Evolutionary conservation across 2,329 filamentous ascomycete genomes (phyloP).

Genomic region (Boeremia lycopersici): DNA sequence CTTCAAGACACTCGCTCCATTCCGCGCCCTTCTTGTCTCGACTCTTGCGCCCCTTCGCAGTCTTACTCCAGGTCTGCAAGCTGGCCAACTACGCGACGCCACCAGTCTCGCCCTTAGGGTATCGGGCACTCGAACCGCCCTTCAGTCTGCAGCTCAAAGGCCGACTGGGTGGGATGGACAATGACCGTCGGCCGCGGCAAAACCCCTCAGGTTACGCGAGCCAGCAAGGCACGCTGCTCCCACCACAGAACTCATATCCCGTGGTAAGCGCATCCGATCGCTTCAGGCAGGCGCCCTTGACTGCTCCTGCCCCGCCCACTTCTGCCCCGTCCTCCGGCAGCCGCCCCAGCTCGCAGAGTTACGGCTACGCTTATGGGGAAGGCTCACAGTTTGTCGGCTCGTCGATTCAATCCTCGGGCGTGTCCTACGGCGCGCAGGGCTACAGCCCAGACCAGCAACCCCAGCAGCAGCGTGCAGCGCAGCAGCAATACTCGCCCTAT

Average conservation of each 20-base stretch:
- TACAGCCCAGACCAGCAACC: constrained; percentile 61
- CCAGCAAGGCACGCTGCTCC: constrained; percentile 56
- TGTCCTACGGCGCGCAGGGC: constrained; percentile 68
- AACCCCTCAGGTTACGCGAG: constrained; percentile 69
- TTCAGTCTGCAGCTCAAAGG: constrained; percentile 60
- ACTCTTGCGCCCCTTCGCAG: constrained; percentile 25
- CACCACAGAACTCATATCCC: constrained; percentile 50
- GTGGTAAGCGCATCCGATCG: constrained; percentile 55
- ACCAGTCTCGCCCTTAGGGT: constrained; percentile 69
- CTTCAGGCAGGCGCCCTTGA: constrained; percentile 54
- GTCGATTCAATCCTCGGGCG: constrained; percentile 54
- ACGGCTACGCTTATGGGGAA: constrained; percentile 61
- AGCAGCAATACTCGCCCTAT: constrained; percentile 59
- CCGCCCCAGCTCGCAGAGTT: constrained; percentile 49
- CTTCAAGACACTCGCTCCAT: constrained; percentile 11
- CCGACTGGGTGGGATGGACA: constrained; percentile 74
- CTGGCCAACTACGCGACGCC: constrained; percentile 69
- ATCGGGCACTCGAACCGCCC: constrained; percentile 64
- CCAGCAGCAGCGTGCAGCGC: constrained; percentile 59
- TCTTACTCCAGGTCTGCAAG: constrained; percentile 56
- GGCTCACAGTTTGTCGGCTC: constrained; percentile 61
- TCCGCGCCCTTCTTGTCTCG: constrained; percentile 9
- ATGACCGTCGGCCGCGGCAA: constrained; percentile 74
- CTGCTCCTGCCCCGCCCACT: constrained; percentile 51
- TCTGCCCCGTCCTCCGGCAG: constrained; percentile 48